Base-by-base conservation (phyloP, 2,329 filamentous ascomycete species). In the Aspergillus awamori region DNA sequence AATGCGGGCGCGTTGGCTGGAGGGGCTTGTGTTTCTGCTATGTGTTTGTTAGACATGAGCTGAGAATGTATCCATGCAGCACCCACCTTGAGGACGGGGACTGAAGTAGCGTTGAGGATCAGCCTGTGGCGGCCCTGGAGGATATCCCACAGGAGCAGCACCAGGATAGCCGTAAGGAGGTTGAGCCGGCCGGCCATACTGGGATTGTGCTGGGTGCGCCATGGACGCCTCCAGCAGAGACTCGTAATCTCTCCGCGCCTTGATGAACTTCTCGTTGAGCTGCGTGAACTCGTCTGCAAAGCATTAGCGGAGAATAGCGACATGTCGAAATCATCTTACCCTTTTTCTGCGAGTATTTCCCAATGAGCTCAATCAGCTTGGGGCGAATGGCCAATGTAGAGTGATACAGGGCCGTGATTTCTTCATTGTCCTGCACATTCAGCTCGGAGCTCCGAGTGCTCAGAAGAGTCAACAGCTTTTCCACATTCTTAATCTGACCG, bases 281-380 rank as follows among this genome's bases (percentile, higher is more conserved):
- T 98, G 94, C 2, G 95, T 97, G 73, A 99, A 98, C 76, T 99
- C 95, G 78, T 99, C 95, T 96, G 66, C 8, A 49, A 17, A 47
- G 2, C 15, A 36, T 59, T 72, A 13, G 74, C 68, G 43, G 5
- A 45, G 26, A 13, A 52, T 1, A 20, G 51, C 20, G 8, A 52
- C 17, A 17, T 20, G 13, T 5, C 22, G 5, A 45, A 28, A 61
- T n/a, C 10, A 24, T 4, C 74, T 68, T 80, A 94, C 93, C 93
- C 80, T 99, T 99, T 86, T 97, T 98, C 76, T 99, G 95, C 8
- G 95, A 98, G 75, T 99, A 99, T 76, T 98, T 98, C 64, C 96
- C 95, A 74, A 99, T 99, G 53, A 99, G 81, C 80, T 98, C 96
- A 74, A 99, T 98, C 64, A 99, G 81, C 81, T 99, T 99, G 11